These are phyloP conservation scores for Berberis thunbergii DNA, from an alignment of 164 flowering plant species.

Conservation along the genomic window DNA sequence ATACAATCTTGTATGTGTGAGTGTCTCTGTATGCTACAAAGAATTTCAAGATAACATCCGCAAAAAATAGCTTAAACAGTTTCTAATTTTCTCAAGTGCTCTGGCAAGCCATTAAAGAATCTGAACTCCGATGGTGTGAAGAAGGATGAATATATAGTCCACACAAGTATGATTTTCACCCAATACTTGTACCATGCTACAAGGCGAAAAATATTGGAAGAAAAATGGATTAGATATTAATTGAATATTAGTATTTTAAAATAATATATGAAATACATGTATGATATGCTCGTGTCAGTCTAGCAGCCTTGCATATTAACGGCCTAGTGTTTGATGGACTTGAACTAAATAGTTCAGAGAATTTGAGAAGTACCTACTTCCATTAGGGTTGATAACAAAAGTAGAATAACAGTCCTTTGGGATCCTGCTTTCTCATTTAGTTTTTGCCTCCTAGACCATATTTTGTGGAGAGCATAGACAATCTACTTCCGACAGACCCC, in stretches of 20 bases:
- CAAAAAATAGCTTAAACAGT: no score
- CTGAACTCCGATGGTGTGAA: constrained; percentile 96
- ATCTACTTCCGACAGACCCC: background rate
- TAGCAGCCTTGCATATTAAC: no score
- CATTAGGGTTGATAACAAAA: background rate
- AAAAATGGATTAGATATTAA: background rate
- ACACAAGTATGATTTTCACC: constrained; percentile 60
- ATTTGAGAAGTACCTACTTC: no score
- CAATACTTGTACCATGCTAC: constrained; percentile 78
- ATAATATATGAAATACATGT: background rate
- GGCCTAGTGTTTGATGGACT: no score
- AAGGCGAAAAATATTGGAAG: background rate
- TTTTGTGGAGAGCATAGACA: background rate
- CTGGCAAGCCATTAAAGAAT: constrained; percentile 83
- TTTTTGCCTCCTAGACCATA: background rate
- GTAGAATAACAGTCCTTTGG: background rate
- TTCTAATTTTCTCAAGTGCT: no score
- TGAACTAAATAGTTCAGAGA: no score
- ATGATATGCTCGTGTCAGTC: no score
- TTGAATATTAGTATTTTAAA: no score
- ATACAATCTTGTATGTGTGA: no score
- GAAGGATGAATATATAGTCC: constrained; percentile 88
- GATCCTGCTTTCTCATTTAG: background rate
- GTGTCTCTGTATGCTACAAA: no score
- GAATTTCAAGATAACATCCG: no score